These are phyloP conservation scores for Xylaria sp. DNA, from an alignment of 2,329 filamentous ascomycete species.

Conservation along the genomic window DNA sequence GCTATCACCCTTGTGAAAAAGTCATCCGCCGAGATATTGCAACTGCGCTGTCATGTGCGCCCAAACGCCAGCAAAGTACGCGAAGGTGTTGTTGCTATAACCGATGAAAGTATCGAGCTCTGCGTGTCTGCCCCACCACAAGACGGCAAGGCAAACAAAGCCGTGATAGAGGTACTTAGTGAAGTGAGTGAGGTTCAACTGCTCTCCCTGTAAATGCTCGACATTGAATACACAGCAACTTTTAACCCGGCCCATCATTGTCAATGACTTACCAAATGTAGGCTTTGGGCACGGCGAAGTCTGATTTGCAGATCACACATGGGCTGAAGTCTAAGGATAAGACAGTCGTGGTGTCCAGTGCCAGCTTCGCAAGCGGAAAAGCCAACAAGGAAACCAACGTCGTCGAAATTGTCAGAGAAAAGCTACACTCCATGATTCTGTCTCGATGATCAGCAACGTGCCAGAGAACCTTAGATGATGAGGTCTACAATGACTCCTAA, in stretches of 20 bases:
- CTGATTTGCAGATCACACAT: slow-evolving; percentile 55
- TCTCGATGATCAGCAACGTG: background rate
- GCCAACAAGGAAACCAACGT: slow-evolving; percentile 22
- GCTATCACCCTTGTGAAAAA: slow-evolving; percentile 47
- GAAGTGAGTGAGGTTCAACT: slow-evolving; percentile 33
- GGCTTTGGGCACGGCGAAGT: slow-evolving; percentile 57
- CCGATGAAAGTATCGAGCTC: slow-evolving; percentile 54
- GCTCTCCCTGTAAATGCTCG: background rate
- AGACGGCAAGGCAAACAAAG: slow-evolving; percentile 65
- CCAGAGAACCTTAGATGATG: background rate
- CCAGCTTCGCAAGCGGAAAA: slow-evolving; percentile 18
- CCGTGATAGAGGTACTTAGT: slow-evolving; percentile 58
- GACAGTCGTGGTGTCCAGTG: slow-evolving; percentile 40
- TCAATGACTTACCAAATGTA: slow-evolving; percentile 27
- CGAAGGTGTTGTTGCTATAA: slow-evolving; percentile 55
- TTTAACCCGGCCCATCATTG: background rate
- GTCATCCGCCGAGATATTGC: slow-evolving; percentile 40
- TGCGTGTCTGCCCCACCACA: slow-evolving; percentile 60
- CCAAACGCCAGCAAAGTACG: slow-evolving; percentile 57
- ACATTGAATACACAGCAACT: background rate
- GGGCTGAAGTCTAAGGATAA: slow-evolving; percentile 63
- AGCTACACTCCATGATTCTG: slow-evolving; percentile 11
- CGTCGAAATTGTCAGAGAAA: slow-evolving; percentile 23
- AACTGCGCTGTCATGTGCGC: slow-evolving; percentile 62
- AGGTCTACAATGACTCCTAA: background rate